These are phyloP conservation scores for Podaxis sp. DNA, from an alignment of 768 basidiomycete species.

Conservation along the genomic window DNA sequence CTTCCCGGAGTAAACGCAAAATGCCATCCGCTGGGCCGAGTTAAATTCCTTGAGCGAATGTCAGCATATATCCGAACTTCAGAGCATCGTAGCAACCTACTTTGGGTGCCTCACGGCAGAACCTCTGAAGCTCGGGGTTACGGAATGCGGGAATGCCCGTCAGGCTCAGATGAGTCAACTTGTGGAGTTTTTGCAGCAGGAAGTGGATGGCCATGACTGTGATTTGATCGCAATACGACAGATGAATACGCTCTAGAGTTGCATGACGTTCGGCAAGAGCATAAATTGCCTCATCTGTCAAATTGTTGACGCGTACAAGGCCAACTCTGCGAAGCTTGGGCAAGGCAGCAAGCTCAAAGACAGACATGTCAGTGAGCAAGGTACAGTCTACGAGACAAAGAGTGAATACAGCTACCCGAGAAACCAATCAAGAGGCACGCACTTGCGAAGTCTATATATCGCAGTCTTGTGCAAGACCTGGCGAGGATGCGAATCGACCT, in stretches of 20 bases:
- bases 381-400: conserved; percentile 61
- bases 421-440: conserved; percentile 30
- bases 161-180: conserved; percentile 91
- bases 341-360: conserved; percentile 84
- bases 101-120: conserved; percentile 84
- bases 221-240: conserved; percentile 97
- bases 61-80: conserved; percentile 13
- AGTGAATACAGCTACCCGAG: conserved; percentile 3
- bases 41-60: conserved; percentile 75
- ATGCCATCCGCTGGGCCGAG: conserved; percentile 80
- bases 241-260: conserved; percentile 91
- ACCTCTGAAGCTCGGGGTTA: conserved; percentile 80
- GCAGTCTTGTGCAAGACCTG: conserved; percentile 80
- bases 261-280: conserved; percentile 83
- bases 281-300: conserved; percentile 93
- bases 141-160: conserved; percentile 97
- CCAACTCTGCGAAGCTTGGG: conserved; percentile 93
- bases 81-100: conserved; percentile 44
- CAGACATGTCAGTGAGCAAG: conserved; percentile 88
- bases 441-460: conserved; percentile 98
- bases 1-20: conserved; percentile 95
- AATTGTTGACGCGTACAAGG: conserved; percentile 86
- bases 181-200: conserved; percentile 84
- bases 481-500: conserved; percentile 82
- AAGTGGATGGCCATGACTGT: conserved; percentile 89